Percentiles rank a stretch among this genome's conserved stretches.
Evolutionary conservation across 768 basidiomycete genomes (phyloP).

Genomic region (Xerocomus potaroensis): DNA sequence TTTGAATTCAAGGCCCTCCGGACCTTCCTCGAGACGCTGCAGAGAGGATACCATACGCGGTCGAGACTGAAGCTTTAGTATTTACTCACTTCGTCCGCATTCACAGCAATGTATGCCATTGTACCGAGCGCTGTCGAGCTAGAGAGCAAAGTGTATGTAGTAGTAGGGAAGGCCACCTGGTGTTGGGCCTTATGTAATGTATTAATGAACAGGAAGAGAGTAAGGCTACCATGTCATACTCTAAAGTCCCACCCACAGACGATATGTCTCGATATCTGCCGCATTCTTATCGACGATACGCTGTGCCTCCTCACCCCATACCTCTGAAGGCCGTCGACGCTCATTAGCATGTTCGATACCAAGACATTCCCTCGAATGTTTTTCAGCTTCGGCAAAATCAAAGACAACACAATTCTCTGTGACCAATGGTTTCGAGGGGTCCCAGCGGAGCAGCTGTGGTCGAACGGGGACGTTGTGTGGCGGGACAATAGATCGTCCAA

Average conservation of each 20-base stretch:
- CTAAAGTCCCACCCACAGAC: slow-evolving; percentile 46
- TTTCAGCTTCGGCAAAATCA: slow-evolving; percentile 68
- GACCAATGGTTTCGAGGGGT: slow-evolving; percentile 54
- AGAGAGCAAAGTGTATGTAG: neutral
- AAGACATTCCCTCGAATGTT: slow-evolving; percentile 50
- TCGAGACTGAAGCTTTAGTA: neutral
- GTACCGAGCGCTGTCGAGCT: neutral
- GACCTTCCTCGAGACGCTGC: slow-evolving; percentile 61
- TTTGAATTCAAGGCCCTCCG: slow-evolving; percentile 69
- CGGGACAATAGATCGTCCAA: slow-evolving; percentile 73
- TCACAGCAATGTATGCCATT: slow-evolving; percentile 73
- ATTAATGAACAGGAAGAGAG: too few species aligned
- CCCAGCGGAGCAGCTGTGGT: slow-evolving; percentile 82
- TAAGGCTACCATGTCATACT: too few species aligned
- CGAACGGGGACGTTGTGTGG: slow-evolving; percentile 70
- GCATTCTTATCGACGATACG: slow-evolving; percentile 53
- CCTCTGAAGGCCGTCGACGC: slow-evolving; percentile 40
- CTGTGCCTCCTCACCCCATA: slow-evolving; percentile 69
- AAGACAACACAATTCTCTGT: slow-evolving; percentile 87
- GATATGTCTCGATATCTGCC: slow-evolving; percentile 53
- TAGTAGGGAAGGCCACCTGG: slow-evolving; percentile 6
- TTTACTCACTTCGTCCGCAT: slow-evolving; percentile 59
- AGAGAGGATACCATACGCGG: neutral
- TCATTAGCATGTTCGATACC: slow-evolving; percentile 7
- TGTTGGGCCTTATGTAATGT: too few species aligned